These are phyloP conservation scores for Penicillium macrosclerotiorum DNA, from an alignment of 495 filamentous ascomycete species.

Conservation along the genomic window DNA sequence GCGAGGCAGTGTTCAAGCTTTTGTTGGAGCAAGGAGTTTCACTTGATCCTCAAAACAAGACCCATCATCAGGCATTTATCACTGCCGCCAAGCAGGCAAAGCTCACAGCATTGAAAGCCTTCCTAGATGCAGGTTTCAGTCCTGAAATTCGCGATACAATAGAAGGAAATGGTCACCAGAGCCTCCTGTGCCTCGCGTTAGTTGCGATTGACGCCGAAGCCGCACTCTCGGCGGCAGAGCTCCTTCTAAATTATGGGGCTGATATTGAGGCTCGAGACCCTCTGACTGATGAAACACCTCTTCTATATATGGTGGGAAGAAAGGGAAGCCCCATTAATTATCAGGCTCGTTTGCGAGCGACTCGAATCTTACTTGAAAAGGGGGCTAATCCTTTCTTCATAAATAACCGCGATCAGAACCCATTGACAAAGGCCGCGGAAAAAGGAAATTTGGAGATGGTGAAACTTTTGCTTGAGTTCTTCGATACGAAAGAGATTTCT, in stretches of 20 bases:
- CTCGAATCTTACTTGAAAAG: background rate
- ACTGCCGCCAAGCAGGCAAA: background rate
- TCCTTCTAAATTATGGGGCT: background rate
- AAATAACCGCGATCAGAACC: background rate
- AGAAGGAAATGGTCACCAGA: background rate
- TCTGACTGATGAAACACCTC: background rate
- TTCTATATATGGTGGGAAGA: background rate
- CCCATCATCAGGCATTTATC: background rate
- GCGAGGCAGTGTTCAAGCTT: no score
- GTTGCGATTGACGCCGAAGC: background rate
- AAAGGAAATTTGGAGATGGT: background rate
- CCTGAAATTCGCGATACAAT: background rate
- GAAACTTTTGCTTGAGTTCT: background rate
- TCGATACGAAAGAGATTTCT: background rate
- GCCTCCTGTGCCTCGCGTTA: background rate
- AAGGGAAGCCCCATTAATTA: no score
- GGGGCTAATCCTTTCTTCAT: background rate
- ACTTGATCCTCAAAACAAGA: background rate
- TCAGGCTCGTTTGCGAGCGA: background rate
- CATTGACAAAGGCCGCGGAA: background rate
- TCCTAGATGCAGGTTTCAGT: conserved; percentile 1
- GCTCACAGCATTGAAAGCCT: background rate
- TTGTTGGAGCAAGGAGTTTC: background rate
- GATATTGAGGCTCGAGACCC: background rate
- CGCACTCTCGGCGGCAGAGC: background rate